Percentiles rank a stretch among this genome's conserved stretches.
phyloP scores from a whole-genome alignment of 2,329 filamentous ascomycete genomes.

The Diplodia corticola region DNA sequence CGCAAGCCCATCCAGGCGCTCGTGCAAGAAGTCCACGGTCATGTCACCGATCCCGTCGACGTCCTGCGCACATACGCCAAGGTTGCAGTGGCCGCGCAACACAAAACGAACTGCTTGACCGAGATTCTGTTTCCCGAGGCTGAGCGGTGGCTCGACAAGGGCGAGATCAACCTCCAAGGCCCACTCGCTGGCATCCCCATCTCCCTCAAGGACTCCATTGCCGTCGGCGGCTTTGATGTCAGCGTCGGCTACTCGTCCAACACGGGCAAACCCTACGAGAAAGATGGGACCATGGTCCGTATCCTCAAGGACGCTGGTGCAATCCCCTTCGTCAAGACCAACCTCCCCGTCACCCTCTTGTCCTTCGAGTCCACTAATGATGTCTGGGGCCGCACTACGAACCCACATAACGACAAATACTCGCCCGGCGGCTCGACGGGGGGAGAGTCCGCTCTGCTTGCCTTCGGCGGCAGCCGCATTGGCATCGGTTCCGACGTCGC shows the following conservation, averaged over 20 bases:
- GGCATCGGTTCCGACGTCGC: slow-evolving; percentile 91
- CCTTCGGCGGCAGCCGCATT: slow-evolving; percentile 77
- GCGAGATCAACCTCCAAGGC: slow-evolving; percentile 69
- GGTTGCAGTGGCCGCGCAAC: slow-evolving; percentile 78
- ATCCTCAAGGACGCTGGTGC: slow-evolving; percentile 84
- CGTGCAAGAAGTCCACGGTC: slow-evolving; percentile 74
- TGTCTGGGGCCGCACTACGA: slow-evolving; percentile 79
- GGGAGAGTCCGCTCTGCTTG: slow-evolving; percentile 79
- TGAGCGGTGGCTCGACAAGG: slow-evolving; percentile 65
- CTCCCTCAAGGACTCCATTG: slow-evolving; percentile 74
- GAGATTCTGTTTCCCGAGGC: slow-evolving; percentile 80
- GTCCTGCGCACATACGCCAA: slow-evolving; percentile 87
- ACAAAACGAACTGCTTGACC: slow-evolving; percentile 85
- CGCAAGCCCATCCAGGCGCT: slow-evolving; percentile 74
- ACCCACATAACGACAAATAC: slow-evolving; percentile 81
- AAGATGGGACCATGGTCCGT: slow-evolving; percentile 72
- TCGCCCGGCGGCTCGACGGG: slow-evolving; percentile 87
- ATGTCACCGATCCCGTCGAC: slow-evolving; percentile 64
- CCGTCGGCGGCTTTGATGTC: slow-evolving; percentile 79
- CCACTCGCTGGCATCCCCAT: slow-evolving; percentile 86
- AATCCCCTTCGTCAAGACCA: slow-evolving; percentile 91
- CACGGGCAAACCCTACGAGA: slow-evolving; percentile 62
- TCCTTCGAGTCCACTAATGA: slow-evolving; percentile 80
- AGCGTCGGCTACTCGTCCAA: slow-evolving; percentile 78
- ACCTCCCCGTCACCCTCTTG: slow-evolving; percentile 80